A percentile compares a stretch with the other conserved stretches of the same genome.
phyloP scores from a whole-genome alignment of 139 green algal genomes.

The Auxenochlorella pyrenoidosa region DNA sequence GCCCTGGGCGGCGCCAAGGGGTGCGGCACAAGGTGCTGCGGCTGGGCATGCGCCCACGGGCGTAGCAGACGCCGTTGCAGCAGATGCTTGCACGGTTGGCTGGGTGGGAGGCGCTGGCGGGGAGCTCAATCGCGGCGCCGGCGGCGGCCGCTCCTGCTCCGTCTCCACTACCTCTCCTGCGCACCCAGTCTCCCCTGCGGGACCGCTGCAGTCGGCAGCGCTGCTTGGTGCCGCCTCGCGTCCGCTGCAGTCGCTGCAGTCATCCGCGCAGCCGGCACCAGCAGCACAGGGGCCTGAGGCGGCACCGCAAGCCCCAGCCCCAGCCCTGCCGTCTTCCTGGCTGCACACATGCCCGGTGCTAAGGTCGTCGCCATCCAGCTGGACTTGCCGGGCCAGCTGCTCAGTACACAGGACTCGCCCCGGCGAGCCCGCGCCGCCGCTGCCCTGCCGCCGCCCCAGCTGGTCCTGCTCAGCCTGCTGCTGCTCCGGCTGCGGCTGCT shows the following conservation, averaged over 20 bases:
- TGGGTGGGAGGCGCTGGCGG: background rate
- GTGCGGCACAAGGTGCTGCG: background rate
- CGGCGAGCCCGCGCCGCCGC: background rate
- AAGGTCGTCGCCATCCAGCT: too few species aligned
- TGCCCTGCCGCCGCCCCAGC: background rate
- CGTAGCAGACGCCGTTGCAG: background rate
- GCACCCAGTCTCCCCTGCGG: background rate
- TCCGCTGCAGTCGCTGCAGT: background rate
- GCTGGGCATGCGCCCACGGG: background rate
- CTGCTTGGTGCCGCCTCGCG: background rate
- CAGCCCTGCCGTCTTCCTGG: too few species aligned
- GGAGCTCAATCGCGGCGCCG: background rate
- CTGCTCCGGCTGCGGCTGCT: background rate
- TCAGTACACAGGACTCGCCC: background rate
- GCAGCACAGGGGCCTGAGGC: too few species aligned
- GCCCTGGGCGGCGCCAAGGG: too few species aligned
- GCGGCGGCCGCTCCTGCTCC: background rate
- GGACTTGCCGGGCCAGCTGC: background rate
- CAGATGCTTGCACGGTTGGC: background rate
- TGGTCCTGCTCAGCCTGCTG: background rate
- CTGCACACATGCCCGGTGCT: too few species aligned
- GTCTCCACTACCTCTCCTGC: background rate
- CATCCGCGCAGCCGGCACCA: background rate
- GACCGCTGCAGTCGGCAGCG: background rate
- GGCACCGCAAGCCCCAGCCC: too few species aligned